Evolutionary conservation across 1,284 basidiomycete species (phyloP), one percentile per base, ranked within the genome.

Genomic region (Moesziomyces sp.): DNA sequence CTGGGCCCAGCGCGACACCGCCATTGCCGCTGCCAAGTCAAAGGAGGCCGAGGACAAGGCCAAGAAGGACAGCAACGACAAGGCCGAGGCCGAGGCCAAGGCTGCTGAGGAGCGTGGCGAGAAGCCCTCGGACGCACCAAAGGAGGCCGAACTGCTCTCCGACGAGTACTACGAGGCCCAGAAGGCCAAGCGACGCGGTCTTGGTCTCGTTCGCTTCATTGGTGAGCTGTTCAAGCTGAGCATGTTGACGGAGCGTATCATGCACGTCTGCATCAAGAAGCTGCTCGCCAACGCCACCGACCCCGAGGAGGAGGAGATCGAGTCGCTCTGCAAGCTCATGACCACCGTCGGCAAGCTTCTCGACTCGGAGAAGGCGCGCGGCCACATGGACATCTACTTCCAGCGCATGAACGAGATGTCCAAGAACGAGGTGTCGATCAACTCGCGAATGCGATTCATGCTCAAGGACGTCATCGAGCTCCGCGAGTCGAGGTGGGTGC

Each of bases 261-360:
- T 99, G 91, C 92, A 94, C 86, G 91, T 93, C 83, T 98, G 95
- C 87, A 91, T 98, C 84, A 93, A 94, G 88, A 94, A 94, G 86
- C 89, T 98, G 8, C 88, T 98, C 26, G 89, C 91, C 70, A 97
- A 97, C 83, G 91, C 95, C 62, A 91, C 93, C 66, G 92, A 93
- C 81, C 95, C 95, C 0, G 94, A 97, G 83, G 96, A 98, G 86
- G 96, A 97, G 86, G 94, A 98, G 83, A 92, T 98, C 76, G 96
- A 98, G 87, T 93, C 91, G 50, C 89, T 97, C 70, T 97, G 93
- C 88, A 94, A 94, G 85, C 88, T 98, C 56, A 86, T 98, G 66
- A 89, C 91, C 45, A 98, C 94, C 8, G 93, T 97, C 61, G 96
- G 96, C 54, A 87, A 88, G 65, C 87, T 89, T 44, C 89, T 97